Evolutionary conservation across 2,329 filamentous ascomycete genomes (phyloP), one percentile per base, ranked within the genome.

Genomic region (Aspergillus unguis): DNA sequence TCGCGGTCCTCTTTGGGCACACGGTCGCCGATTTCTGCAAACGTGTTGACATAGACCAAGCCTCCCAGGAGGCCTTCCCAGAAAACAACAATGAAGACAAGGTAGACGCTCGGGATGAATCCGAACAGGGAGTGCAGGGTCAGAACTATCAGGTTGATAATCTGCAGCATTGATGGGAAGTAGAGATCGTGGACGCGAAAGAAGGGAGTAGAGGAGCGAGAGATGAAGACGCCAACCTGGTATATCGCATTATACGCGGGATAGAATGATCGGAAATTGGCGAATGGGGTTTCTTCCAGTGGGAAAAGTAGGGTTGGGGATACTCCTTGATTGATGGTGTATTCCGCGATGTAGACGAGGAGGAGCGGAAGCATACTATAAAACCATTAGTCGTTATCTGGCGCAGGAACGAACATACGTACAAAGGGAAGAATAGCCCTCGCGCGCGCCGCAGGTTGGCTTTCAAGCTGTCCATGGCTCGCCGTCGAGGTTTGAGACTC

Each of bases 311-410:
- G 77, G 0, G 91, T 96, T 1, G 94, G 92, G 0, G 90, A 80
- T 0, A 97, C 90, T 33, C 92, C 92, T 75, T 96, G 92, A 74
- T 97, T 97, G 72, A 97, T 96, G 50, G 89, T 95, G 70, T 99
- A 99, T 75, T 99, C 94, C 52, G 92, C 90, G 33, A 97, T 82
- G 69, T 96, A 99, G 29, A 99, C 94, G 11, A 97, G 76, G 32
- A 97, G 79, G 10, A 99, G 80, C 0, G 94, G 94, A 3, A 95
- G 79, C 91, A 99, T 97, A 70, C 80, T 82, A 57, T 3, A 51
- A 31, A 33, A 8, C 23, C 36, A 52, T 65, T 35, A 66, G 54
- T 40, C 44, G 3, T 28, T 2, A 2, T 11, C 28, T 32, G 27
- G 2, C 4, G 8, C 7, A 5, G 36, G 11, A 26, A 27, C 8